Evolutionary conservation across 2,329 filamentous ascomycete species (phyloP).

Genomic region (Hymenoscyphus fraxineus): DNA sequence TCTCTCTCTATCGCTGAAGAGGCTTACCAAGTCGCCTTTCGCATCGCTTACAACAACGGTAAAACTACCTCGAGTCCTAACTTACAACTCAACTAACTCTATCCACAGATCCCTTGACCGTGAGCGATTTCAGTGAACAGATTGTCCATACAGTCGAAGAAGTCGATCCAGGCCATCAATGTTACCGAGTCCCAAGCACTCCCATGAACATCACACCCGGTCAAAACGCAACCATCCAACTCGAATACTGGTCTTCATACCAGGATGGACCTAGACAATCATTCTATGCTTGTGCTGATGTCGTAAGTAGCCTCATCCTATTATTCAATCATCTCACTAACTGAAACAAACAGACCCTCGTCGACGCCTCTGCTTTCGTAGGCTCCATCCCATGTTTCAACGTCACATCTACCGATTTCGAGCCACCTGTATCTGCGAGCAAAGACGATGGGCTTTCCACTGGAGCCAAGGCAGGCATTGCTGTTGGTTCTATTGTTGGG

Average conservation of each 20-base stretch:
- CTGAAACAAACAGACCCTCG: slow-evolving; percentile 33
- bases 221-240: slow-evolving; percentile 46
- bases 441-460: slow-evolving; percentile 1
- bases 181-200: slow-evolving; percentile 39
- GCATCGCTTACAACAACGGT: slow-evolving; percentile 51
- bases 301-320: slow-evolving; percentile 30
- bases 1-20: slow-evolving; percentile 55
- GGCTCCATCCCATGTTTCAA: slow-evolving; percentile 20
- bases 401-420: slow-evolving; percentile 20
- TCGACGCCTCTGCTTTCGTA: slow-evolving; percentile 32
- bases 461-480: slow-evolving; percentile 28
- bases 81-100: slow-evolving; percentile 1
- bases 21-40: slow-evolving; percentile 50
- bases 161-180: slow-evolving; percentile 45
- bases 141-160: slow-evolving; percentile 38
- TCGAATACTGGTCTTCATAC: slow-evolving; percentile 45
- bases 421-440: slow-evolving; percentile 7
- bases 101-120: slow-evolving; percentile 39
- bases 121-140: slow-evolving; percentile 38
- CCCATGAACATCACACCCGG: slow-evolving; percentile 39
- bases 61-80: slow-evolving; percentile 19
- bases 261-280: slow-evolving; percentile 39
- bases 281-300: slow-evolving; percentile 49
- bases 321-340: too few relatives aligned
- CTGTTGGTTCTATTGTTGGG: slow-evolving; percentile 28